Base-by-base conservation (phyloP, 2,329 filamentous ascomycete species). In the Aspergillus versicolor region DNA sequence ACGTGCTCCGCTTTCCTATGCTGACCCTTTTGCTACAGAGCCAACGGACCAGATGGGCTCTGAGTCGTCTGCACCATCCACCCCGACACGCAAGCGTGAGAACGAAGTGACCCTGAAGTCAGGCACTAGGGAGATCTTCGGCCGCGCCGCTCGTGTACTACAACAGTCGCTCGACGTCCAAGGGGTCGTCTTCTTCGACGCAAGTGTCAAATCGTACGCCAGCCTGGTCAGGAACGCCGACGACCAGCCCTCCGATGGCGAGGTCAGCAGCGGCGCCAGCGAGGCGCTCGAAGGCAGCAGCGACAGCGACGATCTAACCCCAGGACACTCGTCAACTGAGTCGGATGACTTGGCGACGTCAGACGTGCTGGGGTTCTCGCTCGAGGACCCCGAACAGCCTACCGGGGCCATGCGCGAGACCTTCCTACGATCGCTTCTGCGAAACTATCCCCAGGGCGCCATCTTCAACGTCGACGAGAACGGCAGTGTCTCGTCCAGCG, bases 81-180 rank as follows among this genome's bases (percentile, higher is more conserved):
- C 30, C 2, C 46, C 54, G 5, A 41, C 46, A 30, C 42, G 54
- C 27, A 52, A 41, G 11, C 46, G 17, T 34, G 34, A 44, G 21
- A 40, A 11, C 19, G 30, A 40, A 11, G 30, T 45, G 11, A 52
- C 58, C 1, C 50, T 53, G 21, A 38, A 30, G 2, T 53, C 48
- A 3, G 58, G 58, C 5, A 63, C 66, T 3, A 62, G 63, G 42
- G 52, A 65, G 5, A 63, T 79, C 2, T 79, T 80, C 47, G 73
- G 74, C 0, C 77, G 75, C 21, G 80, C 79, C 9, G 75, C 79
- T 12, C 73, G 73, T 21, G 68, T 81, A 2, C 69, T 82, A 7
- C 65, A 75, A 1, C 69, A 79, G 30, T 74, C 76, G 0, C 65
- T 81, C 4, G 74, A 76, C 13, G 69, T 75, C 0, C 75, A 77